These are phyloP conservation scores for Solanum chmielewskii DNA, from an alignment of 257 asterid genomes.

Conservation along the genomic window DNA sequence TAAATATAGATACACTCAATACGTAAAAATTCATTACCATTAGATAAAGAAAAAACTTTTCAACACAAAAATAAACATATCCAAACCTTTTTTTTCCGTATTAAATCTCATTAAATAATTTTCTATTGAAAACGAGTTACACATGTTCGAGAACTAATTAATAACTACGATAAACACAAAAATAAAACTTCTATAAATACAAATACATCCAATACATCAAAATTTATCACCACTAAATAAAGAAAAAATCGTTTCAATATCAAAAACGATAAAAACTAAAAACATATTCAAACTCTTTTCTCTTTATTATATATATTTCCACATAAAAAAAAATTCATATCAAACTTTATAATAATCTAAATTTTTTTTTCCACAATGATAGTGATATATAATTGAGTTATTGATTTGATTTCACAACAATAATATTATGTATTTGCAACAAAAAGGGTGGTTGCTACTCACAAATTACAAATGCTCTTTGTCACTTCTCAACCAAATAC, in stretches of 20 bases:
- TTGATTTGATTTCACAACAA: neutral
- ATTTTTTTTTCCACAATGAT: neutral
- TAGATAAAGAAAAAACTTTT: too few relatives aligned
- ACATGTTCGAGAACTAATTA: too few relatives aligned
- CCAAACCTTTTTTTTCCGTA: neutral
- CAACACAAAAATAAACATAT: neutral
- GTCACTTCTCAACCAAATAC: neutral
- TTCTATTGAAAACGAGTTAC: neutral
- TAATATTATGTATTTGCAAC: neutral
- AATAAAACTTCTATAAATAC: neutral
- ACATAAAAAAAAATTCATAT: neutral
- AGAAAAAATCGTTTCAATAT: too few relatives aligned
- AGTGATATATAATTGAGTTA: neutral
- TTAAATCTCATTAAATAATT: too few relatives aligned
- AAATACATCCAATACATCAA: neutral
- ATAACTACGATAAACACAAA: neutral
- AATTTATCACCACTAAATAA: too few relatives aligned
- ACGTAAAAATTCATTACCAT: too few relatives aligned
- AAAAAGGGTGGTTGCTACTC: neutral
- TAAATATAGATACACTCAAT: rapidly evolving
- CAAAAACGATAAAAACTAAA: too few relatives aligned
- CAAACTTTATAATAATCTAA: neutral
- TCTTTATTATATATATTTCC: neutral
- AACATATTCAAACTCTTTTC: neutral
- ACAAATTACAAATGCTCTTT: neutral